Evolutionary conservation across 108 stramenopile species (phyloP), one percentile per base, ranked within the genome.

Genomic region (Fistulifera solaris): DNA sequence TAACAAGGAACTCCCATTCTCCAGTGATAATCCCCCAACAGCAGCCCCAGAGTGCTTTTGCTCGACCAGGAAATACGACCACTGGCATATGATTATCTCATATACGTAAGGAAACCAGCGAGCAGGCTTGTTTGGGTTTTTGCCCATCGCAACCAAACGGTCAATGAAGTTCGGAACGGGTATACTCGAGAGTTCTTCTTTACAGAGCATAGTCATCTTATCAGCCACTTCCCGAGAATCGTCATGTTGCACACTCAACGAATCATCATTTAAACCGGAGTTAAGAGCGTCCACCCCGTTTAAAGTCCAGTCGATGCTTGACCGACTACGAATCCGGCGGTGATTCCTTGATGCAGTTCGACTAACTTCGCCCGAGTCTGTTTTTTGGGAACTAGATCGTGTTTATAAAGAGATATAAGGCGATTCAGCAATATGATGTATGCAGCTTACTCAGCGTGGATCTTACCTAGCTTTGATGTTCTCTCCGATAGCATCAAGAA

Each of bases 81-180:
- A 94, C 63, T 90, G 88, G 61, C 78, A 78, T 31, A 94, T 86
- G 12, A 94, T 71, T 3, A 94, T 71, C 61, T 94, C 93, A 58
- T 94, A 94, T 6, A 65, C 62, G 53, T 82, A 94, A 8, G 93
- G 93, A 67, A 83, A 90, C 88, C 88, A 94, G 17, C 91, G 72
- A 11, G 68, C 76, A 22, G 52, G 43, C 19, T 54, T 42, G 0
- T 46, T 56, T 17, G 31, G 18, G 22, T 40, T 8, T 1, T 38
- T 43, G 19, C 54, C 64, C 2, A 88, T 53, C 11, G 66, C 48
- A 27, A 70, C 56, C 47, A 92, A 68, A 10, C 91, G 77, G 66
- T 93, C 91, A 27, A 74, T 54, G 65, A 68, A 93, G 28, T 62
- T 66, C 11, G 85, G 87, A 19, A 93, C 70, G 24, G 31, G 22